Base-by-base conservation (phyloP, 371 early-diverging fungal species). In the Mucor irregularis region DNA sequence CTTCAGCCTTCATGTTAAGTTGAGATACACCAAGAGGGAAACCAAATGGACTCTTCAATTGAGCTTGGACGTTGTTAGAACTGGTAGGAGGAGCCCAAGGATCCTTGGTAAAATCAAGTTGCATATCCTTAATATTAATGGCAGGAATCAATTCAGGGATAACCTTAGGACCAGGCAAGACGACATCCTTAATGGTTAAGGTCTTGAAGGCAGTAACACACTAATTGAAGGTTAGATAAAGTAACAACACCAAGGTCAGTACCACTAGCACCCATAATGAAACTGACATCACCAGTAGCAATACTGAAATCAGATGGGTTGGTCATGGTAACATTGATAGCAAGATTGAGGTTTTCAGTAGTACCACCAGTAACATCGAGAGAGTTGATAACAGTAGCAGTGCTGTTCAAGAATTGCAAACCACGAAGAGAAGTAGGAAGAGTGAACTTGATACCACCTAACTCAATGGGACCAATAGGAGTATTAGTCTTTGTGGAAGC, bases 301-400 rank as follows among this genome's bases (percentile, higher is more conserved):
- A 88, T 86, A 24, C 76, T 68, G 26, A 86, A 75, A 48, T 67
- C 71, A 34, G 81, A 80, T 6, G 86, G 88, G 61, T 86, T 87
- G 45, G 44, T 57, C 76, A 87, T 77, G 40, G 77, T 74, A 33
- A 80, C 74, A 49, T 72, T 68, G 38, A 86, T 78, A 24, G 73
- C 70, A 44, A 87, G 70, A n/a, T 74, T 53, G 35, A 87, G 62
- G 46, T 69, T 68, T 1, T 74, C 21, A 5, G 21, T 39, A 8
- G 39, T 39, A 40, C 88, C 88, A 43, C 83, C 86, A 13, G 69
- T 73, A 26, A 87, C 83, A 53, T 81, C 80, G 53, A 87, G 61
- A 33, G 73, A 71, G 63, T 82, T 79, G 54, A 85, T 77, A 28
- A 76, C 64, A 11, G 83, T 74, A 35, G 83, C 80, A 22, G 80